Percentiles rank a stretch among this genome's conserved stretches.
Conservation (phyloP, 306 rosid genomes). For the Coriaria nepalensis region DNA sequence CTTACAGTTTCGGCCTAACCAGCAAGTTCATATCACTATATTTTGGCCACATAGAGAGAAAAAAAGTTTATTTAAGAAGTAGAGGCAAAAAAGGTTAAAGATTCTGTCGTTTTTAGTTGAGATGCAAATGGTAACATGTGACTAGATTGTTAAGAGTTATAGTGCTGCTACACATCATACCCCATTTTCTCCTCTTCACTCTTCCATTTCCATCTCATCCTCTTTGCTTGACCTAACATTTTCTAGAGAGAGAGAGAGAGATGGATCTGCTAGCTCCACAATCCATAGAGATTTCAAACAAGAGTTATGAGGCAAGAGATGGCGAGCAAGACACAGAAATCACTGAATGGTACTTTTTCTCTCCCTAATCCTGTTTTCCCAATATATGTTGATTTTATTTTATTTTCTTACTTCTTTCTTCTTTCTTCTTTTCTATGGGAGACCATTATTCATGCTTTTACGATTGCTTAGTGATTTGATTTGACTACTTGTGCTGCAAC, state of each 20-base stretch:
- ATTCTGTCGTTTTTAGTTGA: too few relatives aligned
- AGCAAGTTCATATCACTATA: too few relatives aligned
- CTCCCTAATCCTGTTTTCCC: not conserved
- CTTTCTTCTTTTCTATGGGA: not conserved
- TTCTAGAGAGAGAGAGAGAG: slow-evolving; percentile 5
- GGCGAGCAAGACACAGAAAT: slow-evolving; percentile 36
- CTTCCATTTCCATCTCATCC: not conserved
- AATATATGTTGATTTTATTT: not conserved
- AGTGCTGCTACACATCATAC: too few relatives aligned
- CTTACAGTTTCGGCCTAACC: too few relatives aligned
- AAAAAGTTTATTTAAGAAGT: too few relatives aligned
- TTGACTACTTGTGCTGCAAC: slow-evolving; percentile 45
- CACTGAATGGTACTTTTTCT: slow-evolving; percentile 34
- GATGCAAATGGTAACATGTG: too few relatives aligned
- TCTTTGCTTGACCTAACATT: not conserved
- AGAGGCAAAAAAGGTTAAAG: too few relatives aligned
- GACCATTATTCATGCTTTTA: slow-evolving; percentile 64
- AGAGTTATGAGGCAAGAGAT: slow-evolving; percentile 11
- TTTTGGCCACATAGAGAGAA: too few relatives aligned
- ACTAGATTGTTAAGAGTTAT: too few relatives aligned
- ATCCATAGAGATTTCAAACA: slow-evolving; percentile 37
- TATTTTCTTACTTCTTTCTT: not conserved
- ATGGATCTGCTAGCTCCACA: slow-evolving; percentile 74
- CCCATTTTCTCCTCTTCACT: not conserved
- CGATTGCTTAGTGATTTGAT: slow-evolving; percentile 31